A percentile compares a stretch with the other conserved stretches of the same genome.
phyloP scores from a whole-genome alignment of 108 stramenopile genomes.

The Pinguiococcus pyrenoidosus region DNA sequence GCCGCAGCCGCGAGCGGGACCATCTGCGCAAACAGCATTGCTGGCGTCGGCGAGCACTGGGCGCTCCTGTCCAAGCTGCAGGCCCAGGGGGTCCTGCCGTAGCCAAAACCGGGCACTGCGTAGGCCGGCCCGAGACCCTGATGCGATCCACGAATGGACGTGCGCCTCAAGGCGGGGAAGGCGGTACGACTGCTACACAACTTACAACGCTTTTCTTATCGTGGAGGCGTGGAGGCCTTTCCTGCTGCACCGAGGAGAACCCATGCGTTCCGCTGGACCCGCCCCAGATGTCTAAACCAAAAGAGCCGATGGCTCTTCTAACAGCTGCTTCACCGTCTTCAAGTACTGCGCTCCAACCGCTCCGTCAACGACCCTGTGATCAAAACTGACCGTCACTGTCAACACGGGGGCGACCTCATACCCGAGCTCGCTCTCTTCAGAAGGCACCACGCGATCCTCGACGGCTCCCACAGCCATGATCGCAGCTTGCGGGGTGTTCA shows the following conservation, averaged over 20 bases:
- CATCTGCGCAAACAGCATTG: slow-evolving; percentile 69
- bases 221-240: no score
- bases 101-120: no score
- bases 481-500: slow-evolving; percentile 86
- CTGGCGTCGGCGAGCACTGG: slow-evolving; percentile 59
- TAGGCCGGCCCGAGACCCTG: no score
- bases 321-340: slow-evolving; percentile 63
- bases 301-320: slow-evolving; percentile 83
- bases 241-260: no score
- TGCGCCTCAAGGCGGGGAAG: no score
- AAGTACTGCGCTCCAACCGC: slow-evolving; percentile 84
- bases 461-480: slow-evolving; percentile 84
- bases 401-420: slow-evolving; percentile 64
- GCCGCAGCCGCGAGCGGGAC: slow-evolving; percentile 83
- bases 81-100: no score
- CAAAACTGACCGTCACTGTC: slow-evolving; percentile 87
- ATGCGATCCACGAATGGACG: no score
- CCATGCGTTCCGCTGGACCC: no score
- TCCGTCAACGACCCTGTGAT: slow-evolving; percentile 95
- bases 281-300: no score
- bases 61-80: slow-evolving; percentile 48
- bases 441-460: slow-evolving; percentile 71
- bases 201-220: no score
- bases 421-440: slow-evolving; percentile 59
- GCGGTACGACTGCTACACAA: no score